phyloP scores from a whole-genome alignment of 2,329 filamentous ascomycete genomes.

The Xylariaceae sp. region DNA sequence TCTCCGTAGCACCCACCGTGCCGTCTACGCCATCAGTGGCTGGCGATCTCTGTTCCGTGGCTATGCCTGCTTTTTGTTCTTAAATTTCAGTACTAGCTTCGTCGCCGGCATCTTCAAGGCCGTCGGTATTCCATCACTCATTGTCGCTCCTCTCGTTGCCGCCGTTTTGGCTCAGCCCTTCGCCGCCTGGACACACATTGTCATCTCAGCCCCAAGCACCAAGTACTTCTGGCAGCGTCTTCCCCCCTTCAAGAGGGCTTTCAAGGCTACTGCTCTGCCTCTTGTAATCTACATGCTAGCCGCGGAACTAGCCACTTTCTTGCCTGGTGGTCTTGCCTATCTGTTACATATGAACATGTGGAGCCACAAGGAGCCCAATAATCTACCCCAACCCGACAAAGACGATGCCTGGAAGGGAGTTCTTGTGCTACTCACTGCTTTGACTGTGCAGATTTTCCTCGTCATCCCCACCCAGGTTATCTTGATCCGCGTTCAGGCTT shows the following conservation, averaged over 20 bases:
- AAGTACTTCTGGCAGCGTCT: constrained; percentile 73
- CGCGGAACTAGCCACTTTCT: constrained; percentile 53
- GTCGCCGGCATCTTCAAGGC: constrained; percentile 52
- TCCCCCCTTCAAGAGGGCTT: constrained; percentile 66
- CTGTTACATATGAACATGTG: constrained; percentile 54
- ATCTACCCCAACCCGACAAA: constrained; percentile 46
- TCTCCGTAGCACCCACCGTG: constrained; percentile 56
- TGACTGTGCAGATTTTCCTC: constrained; percentile 64
- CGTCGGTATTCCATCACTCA: constrained; percentile 47
- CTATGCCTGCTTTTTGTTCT: constrained; percentile 55
- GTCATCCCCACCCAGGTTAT: constrained; percentile 78
- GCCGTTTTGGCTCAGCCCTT: constrained; percentile 70
- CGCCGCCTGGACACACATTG: constrained; percentile 83
- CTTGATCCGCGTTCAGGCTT: constrained; percentile 84
- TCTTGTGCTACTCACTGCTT: constrained; percentile 51
- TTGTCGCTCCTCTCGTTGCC: constrained; percentile 62
- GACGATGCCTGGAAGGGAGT: constrained; percentile 53
- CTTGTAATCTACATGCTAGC: constrained; percentile 67
- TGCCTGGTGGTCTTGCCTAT: constrained; percentile 55
- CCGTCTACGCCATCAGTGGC: constrained; percentile 68
- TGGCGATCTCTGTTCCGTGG: constrained; percentile 73
- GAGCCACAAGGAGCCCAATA: constrained; percentile 45
- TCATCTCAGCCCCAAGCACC: constrained; percentile 73
- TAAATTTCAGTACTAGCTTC: constrained; percentile 43
- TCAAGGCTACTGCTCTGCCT: constrained; percentile 72